Evolutionary conservation across 2,329 filamentous ascomycete genomes (phyloP), one percentile per base, ranked within the genome.

Genomic region (Ilyonectria robusta): DNA sequence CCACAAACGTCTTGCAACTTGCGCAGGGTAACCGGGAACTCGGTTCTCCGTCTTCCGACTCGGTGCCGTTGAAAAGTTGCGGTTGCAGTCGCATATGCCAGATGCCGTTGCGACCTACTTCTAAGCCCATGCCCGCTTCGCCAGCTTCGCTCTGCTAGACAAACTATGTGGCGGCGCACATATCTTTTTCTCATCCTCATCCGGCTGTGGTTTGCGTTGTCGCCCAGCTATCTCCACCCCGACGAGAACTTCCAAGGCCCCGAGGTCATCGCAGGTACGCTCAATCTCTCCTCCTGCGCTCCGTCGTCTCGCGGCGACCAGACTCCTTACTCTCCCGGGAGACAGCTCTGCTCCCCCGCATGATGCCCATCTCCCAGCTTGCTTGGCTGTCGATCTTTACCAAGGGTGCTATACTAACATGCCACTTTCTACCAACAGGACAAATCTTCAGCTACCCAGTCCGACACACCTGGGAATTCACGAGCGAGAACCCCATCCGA

Each of bases 221-320:
- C 93, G 70, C 93, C 96, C 66, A 98, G 95, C 86, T 99, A 99
- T 81, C 89, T 99, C 53, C 96, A 99, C 81, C 96, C 96, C 6
- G 96, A 99, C 84, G 96, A 99, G 87, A 96, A 98, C 85, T 99
- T 99, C 78, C 96, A 99, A 84, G 96, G 96, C 40, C 96, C 96
- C 17, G 96, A 99, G 85, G 92, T 98, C 71, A 96, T 98, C 78
- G 95, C 95, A 77, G 95, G 95, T 98, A 89, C 74, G 91, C 84
- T 10, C 33, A 37, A 53, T 66, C 66, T 64, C 50, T 56, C 35
- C 46, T 51, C 40, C 15, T 44, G 23, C 60, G 26, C 59, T 47
- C 59, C 47, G 42, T 51, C 48, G 46, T 23, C 26, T 26, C 35
- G 53, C 15, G 29, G 54, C 51, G 55, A 55, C 13, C 19, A n/a